Conservation (phyloP, 2,329 filamentous ascomycete species). For the Botrytis medusae region DNA sequence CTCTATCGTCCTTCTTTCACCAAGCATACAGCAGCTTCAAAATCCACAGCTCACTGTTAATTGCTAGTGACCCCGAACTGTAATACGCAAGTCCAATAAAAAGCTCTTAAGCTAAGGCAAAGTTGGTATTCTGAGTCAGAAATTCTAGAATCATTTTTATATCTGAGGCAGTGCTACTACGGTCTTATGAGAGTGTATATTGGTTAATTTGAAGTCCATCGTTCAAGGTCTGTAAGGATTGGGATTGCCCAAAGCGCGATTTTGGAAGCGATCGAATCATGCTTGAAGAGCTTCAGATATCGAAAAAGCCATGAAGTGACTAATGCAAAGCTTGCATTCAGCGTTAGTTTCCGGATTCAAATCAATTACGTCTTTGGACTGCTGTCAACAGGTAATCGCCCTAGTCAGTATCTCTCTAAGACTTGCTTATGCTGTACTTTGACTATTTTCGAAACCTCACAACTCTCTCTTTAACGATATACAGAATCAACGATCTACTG, state of each 20-base stretch:
- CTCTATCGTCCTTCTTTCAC: not conserved
- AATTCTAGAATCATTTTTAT: not conserved
- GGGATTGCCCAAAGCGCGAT: not conserved
- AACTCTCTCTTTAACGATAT: not conserved
- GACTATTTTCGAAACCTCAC: not conserved
- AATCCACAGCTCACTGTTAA: no score
- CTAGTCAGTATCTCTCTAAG: not conserved
- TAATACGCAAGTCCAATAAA: not conserved
- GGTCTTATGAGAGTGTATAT: not conserved
- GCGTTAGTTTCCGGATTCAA: not conserved
- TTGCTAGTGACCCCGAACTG: not conserved
- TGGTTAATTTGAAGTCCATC: not conserved
- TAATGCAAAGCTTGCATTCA: not conserved
- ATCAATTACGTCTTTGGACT: not conserved
- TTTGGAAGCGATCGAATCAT: not conserved
- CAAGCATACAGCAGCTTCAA: not conserved
- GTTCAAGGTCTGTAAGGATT: not conserved
- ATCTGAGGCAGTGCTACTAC: not conserved
- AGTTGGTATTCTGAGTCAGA: no score
- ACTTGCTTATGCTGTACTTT: not conserved
- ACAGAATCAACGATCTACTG: fast-evolving
- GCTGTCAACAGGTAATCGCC: not conserved
- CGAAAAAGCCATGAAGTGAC: not conserved
- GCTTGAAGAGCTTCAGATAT: not conserved
- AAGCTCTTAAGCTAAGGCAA: no score